These are phyloP conservation scores for Blastocystis sp. DNA, from an alignment of 352 stramenopile species.

Conservation along the genomic window DNA sequence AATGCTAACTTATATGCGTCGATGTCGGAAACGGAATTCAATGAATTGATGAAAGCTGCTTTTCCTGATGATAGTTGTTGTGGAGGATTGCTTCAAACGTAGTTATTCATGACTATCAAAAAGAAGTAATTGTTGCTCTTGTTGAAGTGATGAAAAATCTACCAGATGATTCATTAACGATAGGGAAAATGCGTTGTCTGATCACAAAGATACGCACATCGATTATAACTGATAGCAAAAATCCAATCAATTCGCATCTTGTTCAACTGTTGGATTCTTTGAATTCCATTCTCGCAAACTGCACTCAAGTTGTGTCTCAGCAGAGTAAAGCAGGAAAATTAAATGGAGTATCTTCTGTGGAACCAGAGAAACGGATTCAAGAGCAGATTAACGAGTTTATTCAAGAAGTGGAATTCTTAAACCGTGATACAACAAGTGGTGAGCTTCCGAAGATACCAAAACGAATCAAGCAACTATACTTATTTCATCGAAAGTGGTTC, in stretches of 20 bases:
- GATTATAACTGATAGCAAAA: conserved; percentile 21
- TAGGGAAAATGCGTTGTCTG: not conserved
- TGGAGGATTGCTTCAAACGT: not conserved
- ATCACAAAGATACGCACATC: not conserved
- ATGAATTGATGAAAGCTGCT: not conserved
- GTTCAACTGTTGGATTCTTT: not conserved
- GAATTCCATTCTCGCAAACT: not conserved
- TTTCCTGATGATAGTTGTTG: not conserved
- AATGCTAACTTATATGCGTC: not conserved
- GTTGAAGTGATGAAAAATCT: not conserved
- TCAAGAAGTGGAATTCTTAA: conserved; percentile 14
- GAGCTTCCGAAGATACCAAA: conserved; percentile 9
- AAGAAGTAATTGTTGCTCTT: not conserved
- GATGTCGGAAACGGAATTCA: not conserved
- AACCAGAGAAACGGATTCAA: not conserved
- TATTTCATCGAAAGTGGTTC: conserved; percentile 8
- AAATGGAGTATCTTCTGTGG: not conserved
- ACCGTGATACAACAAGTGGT: conserved; percentile 18
- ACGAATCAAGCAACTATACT: conserved; percentile 9
- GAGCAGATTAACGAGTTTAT: not conserved
- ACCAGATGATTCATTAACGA: not conserved
- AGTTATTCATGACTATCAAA: not conserved
- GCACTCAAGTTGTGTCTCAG: not conserved
- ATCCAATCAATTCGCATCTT: not conserved
- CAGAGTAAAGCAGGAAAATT: not conserved